Percentiles rank a stretch among this genome's conserved stretches.
Conservation (phyloP, 192 early-diverging fungal genomes). For the Coemansia sp. region DNA sequence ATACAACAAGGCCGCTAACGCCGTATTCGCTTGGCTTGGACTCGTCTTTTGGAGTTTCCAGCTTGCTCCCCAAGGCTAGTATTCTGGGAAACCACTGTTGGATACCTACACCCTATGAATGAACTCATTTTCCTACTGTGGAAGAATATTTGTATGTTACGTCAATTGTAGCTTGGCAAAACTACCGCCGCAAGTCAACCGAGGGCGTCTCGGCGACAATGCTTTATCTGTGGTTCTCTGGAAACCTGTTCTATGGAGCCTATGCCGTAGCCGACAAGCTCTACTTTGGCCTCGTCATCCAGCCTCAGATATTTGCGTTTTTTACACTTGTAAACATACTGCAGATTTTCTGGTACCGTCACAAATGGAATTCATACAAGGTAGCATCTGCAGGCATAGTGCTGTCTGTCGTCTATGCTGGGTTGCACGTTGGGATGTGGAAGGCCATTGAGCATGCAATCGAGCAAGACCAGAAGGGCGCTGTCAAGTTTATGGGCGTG, state of each 20-base stretch:
- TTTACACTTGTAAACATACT: slow-evolving; percentile 47
- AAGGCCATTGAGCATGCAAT: slow-evolving; percentile 33
- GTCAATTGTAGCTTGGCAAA: slow-evolving; percentile 48
- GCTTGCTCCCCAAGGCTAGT: slow-evolving; percentile 53
- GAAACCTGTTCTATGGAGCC: slow-evolving; percentile 45
- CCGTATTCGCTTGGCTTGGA: slow-evolving; percentile 45
- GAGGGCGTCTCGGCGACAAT: slow-evolving; percentile 43
- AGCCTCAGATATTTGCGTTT: slow-evolving; percentile 48
- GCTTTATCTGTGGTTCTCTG: slow-evolving; percentile 49
- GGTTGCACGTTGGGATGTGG: slow-evolving; percentile 45
- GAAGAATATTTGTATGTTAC: neutral
- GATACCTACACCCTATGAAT: slow-evolving; percentile 8
- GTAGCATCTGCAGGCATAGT: slow-evolving; percentile 3
- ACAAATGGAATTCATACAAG: slow-evolving; percentile 15
- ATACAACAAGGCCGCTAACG: slow-evolving; percentile 43
- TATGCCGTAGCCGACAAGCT: slow-evolving; percentile 36
- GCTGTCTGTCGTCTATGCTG: slow-evolving; percentile 34
- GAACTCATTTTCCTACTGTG: slow-evolving; percentile 13
- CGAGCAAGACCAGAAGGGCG: slow-evolving; percentile 12
- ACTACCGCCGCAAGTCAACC: slow-evolving; percentile 45
- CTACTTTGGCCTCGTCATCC: slow-evolving; percentile 44
- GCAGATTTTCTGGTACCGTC: slow-evolving; percentile 44
- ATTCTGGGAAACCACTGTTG: slow-evolving; percentile 6
- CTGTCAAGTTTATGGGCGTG: slow-evolving; percentile 38
- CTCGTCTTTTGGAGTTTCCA: slow-evolving; percentile 52